Evolutionary conservation across 305 asterid species (phyloP).

Genomic region (Caryopteris hybrid): DNA sequence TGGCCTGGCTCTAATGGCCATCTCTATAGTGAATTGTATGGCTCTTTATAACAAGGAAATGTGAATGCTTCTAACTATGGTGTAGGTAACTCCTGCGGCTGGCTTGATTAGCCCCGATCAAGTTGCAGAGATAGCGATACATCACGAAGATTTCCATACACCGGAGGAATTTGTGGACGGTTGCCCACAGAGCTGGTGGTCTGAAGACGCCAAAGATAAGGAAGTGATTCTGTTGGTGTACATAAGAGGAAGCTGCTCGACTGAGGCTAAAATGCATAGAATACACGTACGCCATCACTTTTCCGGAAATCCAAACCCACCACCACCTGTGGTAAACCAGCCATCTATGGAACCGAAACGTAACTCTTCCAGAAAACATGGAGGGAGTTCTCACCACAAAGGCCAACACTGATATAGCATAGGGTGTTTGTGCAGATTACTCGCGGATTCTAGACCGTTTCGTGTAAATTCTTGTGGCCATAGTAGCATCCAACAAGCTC

Average conservation of each 20-base stretch:
- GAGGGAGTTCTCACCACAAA: constrained; percentile 39
- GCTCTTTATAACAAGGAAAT: not conserved
- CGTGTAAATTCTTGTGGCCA: constrained; percentile 31
- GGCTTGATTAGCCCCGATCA: constrained; percentile 75
- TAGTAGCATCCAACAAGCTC: not conserved
- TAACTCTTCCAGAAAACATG: constrained; percentile 39
- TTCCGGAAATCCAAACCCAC: constrained; percentile 24
- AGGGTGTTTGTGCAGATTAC: not conserved
- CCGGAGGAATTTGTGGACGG: constrained; percentile 64
- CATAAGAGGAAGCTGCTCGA: constrained; percentile 54
- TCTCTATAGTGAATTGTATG: not conserved
- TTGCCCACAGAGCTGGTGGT: constrained; percentile 84
- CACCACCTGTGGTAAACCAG: not conserved
- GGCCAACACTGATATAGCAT: constrained; percentile 30
- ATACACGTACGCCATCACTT: constrained; percentile 47
- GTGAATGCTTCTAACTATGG: not conserved
- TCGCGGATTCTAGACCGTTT: not conserved
- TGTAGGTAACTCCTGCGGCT: constrained; percentile 76
- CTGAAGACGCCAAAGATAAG: constrained; percentile 76
- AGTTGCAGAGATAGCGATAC: constrained; percentile 54
- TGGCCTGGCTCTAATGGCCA: not conserved
- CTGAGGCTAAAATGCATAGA: constrained; percentile 42
- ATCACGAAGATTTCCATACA: constrained; percentile 64
- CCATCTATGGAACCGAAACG: constrained; percentile 34
- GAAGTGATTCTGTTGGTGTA: constrained; percentile 62